Base-by-base conservation (phyloP, 2,329 filamentous ascomycete genomes). In the Pseudocercospora ulei region DNA sequence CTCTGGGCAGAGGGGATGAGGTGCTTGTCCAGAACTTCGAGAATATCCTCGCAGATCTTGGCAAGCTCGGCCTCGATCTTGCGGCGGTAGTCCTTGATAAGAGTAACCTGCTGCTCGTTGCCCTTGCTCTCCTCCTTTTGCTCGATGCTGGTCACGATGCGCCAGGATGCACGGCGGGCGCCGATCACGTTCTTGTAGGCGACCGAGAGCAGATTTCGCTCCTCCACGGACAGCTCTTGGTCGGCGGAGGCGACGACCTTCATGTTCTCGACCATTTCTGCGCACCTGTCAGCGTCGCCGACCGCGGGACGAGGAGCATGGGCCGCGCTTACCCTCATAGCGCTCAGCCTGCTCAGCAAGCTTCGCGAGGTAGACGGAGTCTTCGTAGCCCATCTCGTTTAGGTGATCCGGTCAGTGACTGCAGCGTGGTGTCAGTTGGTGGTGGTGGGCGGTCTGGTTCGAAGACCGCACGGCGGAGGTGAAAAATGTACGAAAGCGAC, bases 181-280 rank as follows among this genome's bases (percentile, higher is more conserved):
- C 87, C 87, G 62, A 95, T 90, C 65, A 95, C 87, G 72, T 95
- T 95, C 81, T 95, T 95, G 80, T 95, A 95, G 67, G 87, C 87
- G 64, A 95, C 87, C 46, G 86, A 94, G 48, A 95, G 78, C 52
- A 95, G 84, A 72, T 95, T 95, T 65, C 87, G 83, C 77, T 95
- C 87, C 71, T 95, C 88, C 55, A 95, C 86, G 50, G 67, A 70
- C 43, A 73, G 67, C 60, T 73, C 70, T 61, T 70, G 68, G 59
- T 72, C 67, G 56, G 88, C 84, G 55, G 82, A 87, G 60, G 88
- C 88, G 61, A 95, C 88, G 56, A 83, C 79, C 80, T 95, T 96
- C 88, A 96, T 96, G 78, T 95, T 94, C 75, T 94, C 86, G 56
- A 96, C 88, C 88, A 96, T 95, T 72, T 95, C 88, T 95, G 68